Evolutionary conservation across 306 rosid species (phyloP), one percentile per base, ranked within the genome.

Genomic region (Delonix regia): DNA sequence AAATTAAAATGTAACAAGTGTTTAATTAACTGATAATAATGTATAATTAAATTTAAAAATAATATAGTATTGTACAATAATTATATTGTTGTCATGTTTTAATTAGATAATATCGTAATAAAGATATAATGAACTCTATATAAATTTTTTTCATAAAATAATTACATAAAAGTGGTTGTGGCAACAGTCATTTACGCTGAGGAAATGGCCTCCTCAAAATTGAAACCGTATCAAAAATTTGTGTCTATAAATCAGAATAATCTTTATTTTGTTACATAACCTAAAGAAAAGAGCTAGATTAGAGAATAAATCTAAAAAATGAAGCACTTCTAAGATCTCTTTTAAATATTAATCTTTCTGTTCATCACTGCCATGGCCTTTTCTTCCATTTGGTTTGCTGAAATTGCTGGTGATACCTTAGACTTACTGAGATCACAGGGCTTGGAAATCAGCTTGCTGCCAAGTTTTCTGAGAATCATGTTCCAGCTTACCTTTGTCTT

Each of bases 401-500:
- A 69, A 0, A 15, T 14, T 69, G 85, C 70, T 15, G 88, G 89
- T 52, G 88, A 71, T 74, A 87, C 73, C 76, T 86, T 89, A 28
- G 88, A 64, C 67, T 79, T 80, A 41, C 30, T 63, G 44, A 70
- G 42, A 22, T 79, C 82, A 74, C 67, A 78, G 1, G 85, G 21
- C 81, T 90, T 90, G 28, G 84, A 79, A 82, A 87, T 88, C 14
- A 87, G 75, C 76, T 80, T 84, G 15, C 89, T 78, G 28, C 96
- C 63, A 59, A 94, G 69, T 88, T 79, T 94, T 83, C 78, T 90
- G 56, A 90, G 85, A 63, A 89, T 48, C 80, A 84, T 45, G 45
- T 86, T 90, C 98, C 97, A 94, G 47, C 90, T 83, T 15, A 88
- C 86, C 83, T 89, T 92, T 15, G 90, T 85, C 89, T 89, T 94